phyloP scores from a whole-genome alignment of 2,329 filamentous ascomycete species.

The Xylariaceae sp. region DNA sequence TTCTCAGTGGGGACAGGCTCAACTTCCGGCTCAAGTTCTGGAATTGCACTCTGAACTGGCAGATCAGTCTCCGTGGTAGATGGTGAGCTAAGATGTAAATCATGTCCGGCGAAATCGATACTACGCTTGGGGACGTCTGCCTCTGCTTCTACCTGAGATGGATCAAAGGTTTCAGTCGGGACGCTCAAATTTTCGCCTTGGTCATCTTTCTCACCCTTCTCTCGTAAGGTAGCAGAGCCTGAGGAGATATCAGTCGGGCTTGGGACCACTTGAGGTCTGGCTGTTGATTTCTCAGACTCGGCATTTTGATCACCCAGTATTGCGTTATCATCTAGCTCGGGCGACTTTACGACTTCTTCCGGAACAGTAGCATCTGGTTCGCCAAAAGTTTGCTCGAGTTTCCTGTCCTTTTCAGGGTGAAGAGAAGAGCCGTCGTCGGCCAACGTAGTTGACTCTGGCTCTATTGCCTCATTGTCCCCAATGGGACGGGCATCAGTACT shows the following conservation, averaged over 20 bases:
- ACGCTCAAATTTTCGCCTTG: slow-evolving; percentile 11
- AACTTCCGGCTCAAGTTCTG: slow-evolving; percentile 5
- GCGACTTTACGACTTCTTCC: not conserved
- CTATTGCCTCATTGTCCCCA: slow-evolving; percentile 6
- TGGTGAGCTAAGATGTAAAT: not conserved
- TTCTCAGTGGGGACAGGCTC: slow-evolving; percentile 16
- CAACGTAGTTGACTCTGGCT: slow-evolving; percentile 3
- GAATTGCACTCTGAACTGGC: not conserved
- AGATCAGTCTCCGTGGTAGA: not conserved
- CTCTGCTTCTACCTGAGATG: slow-evolving; percentile 6
- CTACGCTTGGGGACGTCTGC: slow-evolving; percentile 5
- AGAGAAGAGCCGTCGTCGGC: slow-evolving; percentile 7
- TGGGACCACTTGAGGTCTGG: slow-evolving; percentile 10
- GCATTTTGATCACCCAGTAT: not conserved
- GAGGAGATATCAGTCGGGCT: slow-evolving; percentile 9
- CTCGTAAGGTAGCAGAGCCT: slow-evolving; percentile 15
- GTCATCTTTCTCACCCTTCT: slow-evolving; percentile 18
- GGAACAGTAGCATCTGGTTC: slow-evolving; percentile 1
- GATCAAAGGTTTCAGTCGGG: slow-evolving; percentile 7
- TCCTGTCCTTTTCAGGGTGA: slow-evolving; percentile 23
- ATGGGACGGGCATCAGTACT: not conserved
- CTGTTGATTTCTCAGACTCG: slow-evolving; percentile 7
- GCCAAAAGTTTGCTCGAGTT: slow-evolving; percentile 11
- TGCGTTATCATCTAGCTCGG: slow-evolving; percentile 10
- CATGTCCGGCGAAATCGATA: slow-evolving; percentile 5